Evolutionary conservation across 768 basidiomycete genomes (phyloP).

Genomic region (Astraeus odoratus): DNA sequence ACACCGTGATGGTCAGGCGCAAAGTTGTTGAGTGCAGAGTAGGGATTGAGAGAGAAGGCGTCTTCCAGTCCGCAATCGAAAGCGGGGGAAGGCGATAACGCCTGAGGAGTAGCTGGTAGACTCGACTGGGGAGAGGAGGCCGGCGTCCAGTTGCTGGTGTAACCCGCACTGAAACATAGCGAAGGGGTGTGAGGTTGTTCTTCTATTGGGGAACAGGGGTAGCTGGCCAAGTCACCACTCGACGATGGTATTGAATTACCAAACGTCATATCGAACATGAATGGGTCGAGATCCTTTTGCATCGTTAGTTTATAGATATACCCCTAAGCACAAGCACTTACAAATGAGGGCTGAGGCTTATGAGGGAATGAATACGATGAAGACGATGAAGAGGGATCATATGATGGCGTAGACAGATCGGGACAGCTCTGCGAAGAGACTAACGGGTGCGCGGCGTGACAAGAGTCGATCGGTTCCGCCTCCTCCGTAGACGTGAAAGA

Average conservation of each 20-base stretch:
- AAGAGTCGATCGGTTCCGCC: constrained; percentile 2
- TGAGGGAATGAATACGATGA: constrained; percentile 19
- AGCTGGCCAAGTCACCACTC: constrained; percentile 11
- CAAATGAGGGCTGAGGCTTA: constrained; percentile 44
- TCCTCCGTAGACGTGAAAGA: background rate
- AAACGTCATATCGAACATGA: constrained; percentile 22
- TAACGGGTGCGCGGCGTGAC: constrained; percentile 5
- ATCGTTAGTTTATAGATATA: constrained; percentile 4
- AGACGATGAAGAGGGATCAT: constrained; percentile 30
- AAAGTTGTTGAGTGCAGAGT: constrained; percentile 11
- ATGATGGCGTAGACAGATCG: constrained; percentile 27
- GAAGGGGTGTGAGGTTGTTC: constrained; percentile 23
- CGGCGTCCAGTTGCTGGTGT: constrained; percentile 34
- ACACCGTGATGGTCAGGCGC: constrained; percentile 1
- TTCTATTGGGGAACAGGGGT: constrained; percentile 13
- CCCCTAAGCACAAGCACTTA: constrained; percentile 26
- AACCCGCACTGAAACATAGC: constrained; percentile 37
- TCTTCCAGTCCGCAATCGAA: constrained; percentile 20
- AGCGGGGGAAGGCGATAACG: constrained; percentile 22
- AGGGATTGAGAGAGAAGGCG: constrained; percentile 14
- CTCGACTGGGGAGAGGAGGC: constrained; percentile 38
- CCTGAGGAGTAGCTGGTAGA: constrained; percentile 37
- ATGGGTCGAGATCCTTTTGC: constrained; percentile 23
- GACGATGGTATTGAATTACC: constrained; percentile 23
- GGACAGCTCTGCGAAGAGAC: constrained; percentile 18